A percentile compares a stretch with the other conserved stretches of the same genome.
Evolutionary conservation across 139 green algal genomes (phyloP).

Genomic region (Ettlia oleoabundans): DNA sequence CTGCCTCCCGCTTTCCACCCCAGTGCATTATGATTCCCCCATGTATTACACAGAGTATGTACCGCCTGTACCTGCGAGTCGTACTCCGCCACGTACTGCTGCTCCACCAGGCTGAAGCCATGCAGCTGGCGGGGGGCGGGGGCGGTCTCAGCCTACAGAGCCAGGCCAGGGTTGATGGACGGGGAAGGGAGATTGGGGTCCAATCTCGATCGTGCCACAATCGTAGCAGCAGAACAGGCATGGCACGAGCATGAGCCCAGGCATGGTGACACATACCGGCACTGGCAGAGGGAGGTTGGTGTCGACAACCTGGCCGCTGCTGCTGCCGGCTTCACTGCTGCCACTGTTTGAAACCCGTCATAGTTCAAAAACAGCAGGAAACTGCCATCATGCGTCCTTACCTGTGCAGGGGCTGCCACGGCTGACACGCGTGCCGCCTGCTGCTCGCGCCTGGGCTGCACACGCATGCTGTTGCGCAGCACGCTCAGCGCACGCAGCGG

Average conservation of each 20-base stretch:
- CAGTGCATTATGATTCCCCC: too few relatives aligned
- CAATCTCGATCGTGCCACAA: neutral
- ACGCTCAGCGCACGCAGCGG: neutral
- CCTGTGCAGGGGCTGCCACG: slow-evolving; percentile 17
- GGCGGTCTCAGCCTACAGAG: neutral
- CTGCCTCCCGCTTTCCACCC: too few relatives aligned
- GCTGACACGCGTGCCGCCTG: slow-evolving; percentile 6
- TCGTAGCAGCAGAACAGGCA: too few relatives aligned
- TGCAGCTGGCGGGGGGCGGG: slow-evolving; percentile 69
- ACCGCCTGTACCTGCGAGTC: slow-evolving; percentile 63
- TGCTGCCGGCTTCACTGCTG: too few relatives aligned
- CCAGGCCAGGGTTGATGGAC: too few relatives aligned
- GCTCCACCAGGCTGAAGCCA: slow-evolving; percentile 80
- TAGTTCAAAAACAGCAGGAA: too few relatives aligned
- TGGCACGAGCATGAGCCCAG: too few relatives aligned
- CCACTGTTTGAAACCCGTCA: too few relatives aligned
- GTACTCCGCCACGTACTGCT: slow-evolving; percentile 91
- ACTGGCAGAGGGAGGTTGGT: too few relatives aligned
- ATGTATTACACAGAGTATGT: too few relatives aligned
- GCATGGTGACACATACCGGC: too few relatives aligned
- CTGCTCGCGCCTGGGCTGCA: neutral
- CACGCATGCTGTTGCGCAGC: neutral
- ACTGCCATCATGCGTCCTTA: neutral
- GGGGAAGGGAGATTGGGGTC: neutral
- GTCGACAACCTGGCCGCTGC: too few relatives aligned